These are phyloP conservation scores for Pestalotiopsis sp. DNA, from an alignment of 2,329 filamentous ascomycete genomes.

Conservation along the genomic window DNA sequence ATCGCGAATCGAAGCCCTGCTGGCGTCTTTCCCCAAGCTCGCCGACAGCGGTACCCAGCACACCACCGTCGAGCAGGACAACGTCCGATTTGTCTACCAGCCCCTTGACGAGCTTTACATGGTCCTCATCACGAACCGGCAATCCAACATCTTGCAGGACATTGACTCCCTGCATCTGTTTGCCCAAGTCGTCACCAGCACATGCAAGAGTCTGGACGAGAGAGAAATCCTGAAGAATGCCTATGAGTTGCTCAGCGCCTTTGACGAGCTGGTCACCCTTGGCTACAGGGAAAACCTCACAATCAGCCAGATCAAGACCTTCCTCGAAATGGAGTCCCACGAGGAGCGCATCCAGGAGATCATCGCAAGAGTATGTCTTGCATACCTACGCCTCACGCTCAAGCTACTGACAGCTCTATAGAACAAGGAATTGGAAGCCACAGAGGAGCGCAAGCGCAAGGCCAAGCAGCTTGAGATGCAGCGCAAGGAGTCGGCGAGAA, in stretches of 20 bases:
- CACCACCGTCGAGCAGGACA: slow-evolving; percentile 98
- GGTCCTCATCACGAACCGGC: slow-evolving; percentile 98
- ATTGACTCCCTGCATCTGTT: slow-evolving; percentile 98
- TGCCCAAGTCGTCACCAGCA: slow-evolving; percentile 93
- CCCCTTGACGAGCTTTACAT: slow-evolving; percentile 99
- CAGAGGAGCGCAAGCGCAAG: slow-evolving; percentile 96
- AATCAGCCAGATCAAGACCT: slow-evolving; percentile 97
- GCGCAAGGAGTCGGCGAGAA: slow-evolving; percentile 89
- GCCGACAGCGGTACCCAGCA: slow-evolving; percentile 95
- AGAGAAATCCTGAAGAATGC: slow-evolving; percentile 93
- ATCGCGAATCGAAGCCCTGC: slow-evolving; percentile 92
- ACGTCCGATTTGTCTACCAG: slow-evolving; percentile 99
- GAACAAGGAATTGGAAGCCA: slow-evolving; percentile 99
- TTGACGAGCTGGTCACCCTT: slow-evolving; percentile 93
- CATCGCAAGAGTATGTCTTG: slow-evolving; percentile 72
- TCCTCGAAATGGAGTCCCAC: slow-evolving; percentile 98
- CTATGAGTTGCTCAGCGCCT: slow-evolving; percentile 93
- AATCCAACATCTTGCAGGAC: slow-evolving; percentile 98
- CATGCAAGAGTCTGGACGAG: slow-evolving; percentile 95
- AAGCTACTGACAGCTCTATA: slow-evolving; percentile 36
- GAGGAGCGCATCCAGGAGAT: slow-evolving; percentile 99
- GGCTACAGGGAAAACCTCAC: slow-evolving; percentile 97
- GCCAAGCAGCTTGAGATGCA: slow-evolving; percentile 99
- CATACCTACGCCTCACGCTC: background rate
- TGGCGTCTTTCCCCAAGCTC: slow-evolving; percentile 96